These are phyloP conservation scores for Fremontodendron californicum DNA, from an alignment of 345 rosid species.

Conservation along the genomic window DNA sequence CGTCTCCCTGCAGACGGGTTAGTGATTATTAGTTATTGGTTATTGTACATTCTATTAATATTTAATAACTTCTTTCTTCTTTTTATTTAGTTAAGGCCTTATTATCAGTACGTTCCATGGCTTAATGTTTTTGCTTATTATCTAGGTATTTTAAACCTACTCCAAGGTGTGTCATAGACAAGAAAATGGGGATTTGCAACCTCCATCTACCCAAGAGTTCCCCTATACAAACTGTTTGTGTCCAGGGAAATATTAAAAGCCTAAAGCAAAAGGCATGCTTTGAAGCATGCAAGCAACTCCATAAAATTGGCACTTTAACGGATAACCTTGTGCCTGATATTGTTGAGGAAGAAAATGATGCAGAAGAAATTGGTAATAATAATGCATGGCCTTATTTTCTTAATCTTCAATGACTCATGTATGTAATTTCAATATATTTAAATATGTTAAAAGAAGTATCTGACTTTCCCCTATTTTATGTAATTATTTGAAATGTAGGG, in stretches of 20 bases:
- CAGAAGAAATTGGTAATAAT: slow-evolving; percentile 38
- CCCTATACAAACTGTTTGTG: slow-evolving; percentile 41
- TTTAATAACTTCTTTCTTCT: neutral
- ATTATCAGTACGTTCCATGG: neutral
- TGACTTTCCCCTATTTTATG: neutral
- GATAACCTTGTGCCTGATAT: slow-evolving; percentile 82
- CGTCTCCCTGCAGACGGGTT: slow-evolving; percentile 88
- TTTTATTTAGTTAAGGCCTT: neutral
- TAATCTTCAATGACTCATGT: neutral
- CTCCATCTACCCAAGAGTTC: slow-evolving; percentile 74
- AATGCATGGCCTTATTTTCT: neutral
- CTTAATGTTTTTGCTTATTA: neutral
- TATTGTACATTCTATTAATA: neutral
- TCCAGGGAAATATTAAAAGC: slow-evolving; percentile 33
- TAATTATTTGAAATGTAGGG: slow-evolving; percentile 35
- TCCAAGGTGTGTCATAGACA: slow-evolving; percentile 50
- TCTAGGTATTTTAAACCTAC: slow-evolving; percentile 76
- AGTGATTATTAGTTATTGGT: slow-evolving; percentile 24
- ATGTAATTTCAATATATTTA: neutral
- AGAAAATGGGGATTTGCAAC: slow-evolving; percentile 39
- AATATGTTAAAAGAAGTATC: neutral
- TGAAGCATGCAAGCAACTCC: slow-evolving; percentile 79
- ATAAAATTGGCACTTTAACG: slow-evolving; percentile 61
- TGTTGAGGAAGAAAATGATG: slow-evolving; percentile 48
- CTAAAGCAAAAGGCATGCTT: slow-evolving; percentile 72